Conservation (phyloP, 768 basidiomycete genomes). For the Lactarius quietus region DNA sequence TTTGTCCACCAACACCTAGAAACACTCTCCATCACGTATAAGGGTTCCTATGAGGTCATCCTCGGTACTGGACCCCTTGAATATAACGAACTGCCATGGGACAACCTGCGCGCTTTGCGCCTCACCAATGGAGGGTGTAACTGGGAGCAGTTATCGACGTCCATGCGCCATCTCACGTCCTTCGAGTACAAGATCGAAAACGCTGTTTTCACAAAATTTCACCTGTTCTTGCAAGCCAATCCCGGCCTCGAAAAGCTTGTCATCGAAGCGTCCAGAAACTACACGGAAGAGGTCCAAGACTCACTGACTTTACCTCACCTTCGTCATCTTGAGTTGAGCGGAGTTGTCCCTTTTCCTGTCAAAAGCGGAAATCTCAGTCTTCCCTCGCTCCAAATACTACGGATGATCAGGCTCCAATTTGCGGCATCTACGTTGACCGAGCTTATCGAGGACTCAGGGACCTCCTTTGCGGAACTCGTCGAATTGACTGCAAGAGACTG, state of each 20-base stretch:
- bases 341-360: background rate
- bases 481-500: conserved; percentile 15
- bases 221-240: conserved; percentile 28
- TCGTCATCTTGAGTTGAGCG: conserved; percentile 19
- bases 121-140: conserved; percentile 8
- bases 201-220: conserved; percentile 16
- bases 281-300: background rate
- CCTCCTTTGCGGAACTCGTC: conserved; percentile 18
- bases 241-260: conserved; percentile 26
- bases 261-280: background rate
- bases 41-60: background rate
- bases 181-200: conserved; percentile 17
- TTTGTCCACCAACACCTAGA: background rate
- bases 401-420: background rate
- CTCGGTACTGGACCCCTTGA: background rate
- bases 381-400: conserved; percentile 19
- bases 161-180: conserved; percentile 17
- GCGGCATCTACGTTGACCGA: background rate
- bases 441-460: conserved; percentile 11
- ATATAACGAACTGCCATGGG: background rate
- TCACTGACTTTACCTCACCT: conserved; percentile 17
- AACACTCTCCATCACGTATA: conserved; percentile 2
- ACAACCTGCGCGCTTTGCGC: conserved; percentile 6
- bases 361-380: conserved; percentile 9
- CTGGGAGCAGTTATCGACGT: background rate